Evolutionary conservation across 2,329 filamentous ascomycete species (phyloP), one percentile per base, ranked within the genome.

Genomic region (Fusarium verticillioides): DNA sequence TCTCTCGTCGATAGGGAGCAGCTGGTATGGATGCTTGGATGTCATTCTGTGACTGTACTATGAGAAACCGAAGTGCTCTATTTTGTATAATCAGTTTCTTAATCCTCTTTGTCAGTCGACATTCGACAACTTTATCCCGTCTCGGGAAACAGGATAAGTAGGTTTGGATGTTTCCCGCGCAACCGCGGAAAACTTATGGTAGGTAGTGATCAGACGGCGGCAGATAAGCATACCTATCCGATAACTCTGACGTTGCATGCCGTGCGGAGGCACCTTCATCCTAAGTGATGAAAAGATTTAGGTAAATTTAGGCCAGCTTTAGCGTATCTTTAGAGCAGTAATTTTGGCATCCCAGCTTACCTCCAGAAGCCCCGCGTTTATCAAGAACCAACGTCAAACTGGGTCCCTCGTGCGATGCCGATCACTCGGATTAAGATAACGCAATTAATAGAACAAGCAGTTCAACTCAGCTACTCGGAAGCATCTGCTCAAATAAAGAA

Each of bases 91-190:
- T 30, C 4, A 13, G 7, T 53, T 1, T 23, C 36, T 16, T 7
- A 10, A 3, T 6, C 12, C 18, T 52, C 40, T 32, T 49, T 49
- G 49, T 66, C 36, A 37, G 3, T 32, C 26, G 21, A 1, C 4
- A 30, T 6, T 32, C 11, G 34, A 8, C 3, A 4, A 26, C 11
- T 11, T 3, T 3, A 11, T 6, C 11, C 8, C 9, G 4, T 36
- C 16, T 26, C 16, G 4, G 19, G 49, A 28, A 59, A 26, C 4
- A 23, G 16, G 36, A 36, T 4, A 18, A 18, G 36, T 9, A 36
- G 36, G 4, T 18, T 18, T 18, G 8, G 36, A 36, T 8, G 19
- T 60, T 66, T 5, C 16, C 64, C 64, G 52, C 62, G 64, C 49
- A 5, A 1, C 50, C 64, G 64, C 64, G 64, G 63, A 4, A 16